A percentile compares a stretch with the other conserved stretches of the same genome.
Conservation (phyloP, 1,284 basidiomycete genomes). For the Xerocomus nothofagi region DNA sequence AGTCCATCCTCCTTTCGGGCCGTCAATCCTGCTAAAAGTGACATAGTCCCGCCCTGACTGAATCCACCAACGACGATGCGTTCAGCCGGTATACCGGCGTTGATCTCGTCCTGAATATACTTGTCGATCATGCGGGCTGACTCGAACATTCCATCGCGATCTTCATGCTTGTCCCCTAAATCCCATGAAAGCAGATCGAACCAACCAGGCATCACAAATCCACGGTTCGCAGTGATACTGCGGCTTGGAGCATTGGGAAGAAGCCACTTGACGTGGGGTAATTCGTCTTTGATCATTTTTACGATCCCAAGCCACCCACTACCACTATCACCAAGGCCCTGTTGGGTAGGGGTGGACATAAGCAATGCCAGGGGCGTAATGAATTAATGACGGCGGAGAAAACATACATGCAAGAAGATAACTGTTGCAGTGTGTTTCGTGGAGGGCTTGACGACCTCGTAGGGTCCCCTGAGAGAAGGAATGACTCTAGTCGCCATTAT, state of each 20-base stretch:
- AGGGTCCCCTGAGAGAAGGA: conserved; percentile 32
- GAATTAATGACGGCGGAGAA: conserved; percentile 10
- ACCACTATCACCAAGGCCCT: conserved; percentile 78
- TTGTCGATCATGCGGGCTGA: conserved; percentile 63
- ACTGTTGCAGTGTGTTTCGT: conserved; percentile 81
- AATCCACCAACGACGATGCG: conserved; percentile 85
- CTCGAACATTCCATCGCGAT: conserved; percentile 63
- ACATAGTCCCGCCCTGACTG: conserved; percentile 84
- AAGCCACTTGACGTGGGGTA: conserved; percentile 82
- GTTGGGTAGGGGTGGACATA: conserved; percentile 1
- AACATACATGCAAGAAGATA: conserved; percentile 82
- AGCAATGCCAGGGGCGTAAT: neutral
- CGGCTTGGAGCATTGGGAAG: conserved; percentile 45
- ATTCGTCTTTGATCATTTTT: conserved; percentile 55
- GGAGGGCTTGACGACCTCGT: conserved; percentile 52
- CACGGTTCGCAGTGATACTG: conserved; percentile 67
- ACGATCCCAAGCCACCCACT: conserved; percentile 80
- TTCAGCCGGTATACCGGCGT: conserved; percentile 63
- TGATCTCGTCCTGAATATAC: conserved; percentile 75
- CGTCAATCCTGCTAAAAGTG: conserved; percentile 71
- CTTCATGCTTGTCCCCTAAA: conserved; percentile 56
- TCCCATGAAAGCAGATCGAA: conserved; percentile 78
- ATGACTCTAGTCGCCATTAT: conserved; percentile 30
- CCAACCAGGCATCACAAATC: conserved; percentile 68
- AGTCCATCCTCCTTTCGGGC: conserved; percentile 38